Base-by-base conservation (phyloP, 345 rosid genomes). In the Eucalyptus tenuipes region DNA sequence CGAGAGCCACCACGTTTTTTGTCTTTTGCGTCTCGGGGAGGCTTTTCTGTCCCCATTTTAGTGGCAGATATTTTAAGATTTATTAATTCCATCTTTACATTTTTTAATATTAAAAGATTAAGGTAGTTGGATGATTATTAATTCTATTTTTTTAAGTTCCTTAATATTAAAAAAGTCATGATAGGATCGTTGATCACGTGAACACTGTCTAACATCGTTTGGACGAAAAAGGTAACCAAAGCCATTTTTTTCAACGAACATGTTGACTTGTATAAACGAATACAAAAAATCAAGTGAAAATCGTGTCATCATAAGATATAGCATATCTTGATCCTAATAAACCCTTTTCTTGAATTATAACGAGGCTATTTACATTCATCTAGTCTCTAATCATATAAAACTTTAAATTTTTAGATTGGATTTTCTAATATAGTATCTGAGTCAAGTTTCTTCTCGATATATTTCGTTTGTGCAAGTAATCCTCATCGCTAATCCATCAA, bases 161-260 rank as follows among this genome's bases (percentile, higher is more conserved):
- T 10, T 55, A 20, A 55, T 55, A 55, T 55, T 55, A 55, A 24
- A 55, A 55, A 5, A 55, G 6, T 55, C 29, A 10, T 55, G 61
- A 0, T 55, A 55, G 1, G 3, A 1, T 22, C 1, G 1, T 55
- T 10, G 29, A 55, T 55, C 1, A 10, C 13, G 2, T 24, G 13
- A 22, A 10, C 24, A 10, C 24, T 55, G 29, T 5, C 5, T 24
- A 55, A 55, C 5, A 55, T 55, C 6, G 13, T 55, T 55, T 55
- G 29, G 29, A 55, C 1, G 13, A 55, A 24, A 55, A 55, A 24
- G 6, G 24, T 24, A 55, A 55, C 0, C 3, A 10, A 25, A 55
- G 13, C 6, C 61, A 22, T 53, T 53, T 55, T 50, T 7, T 20
- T 55, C 61, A 55, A 55, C 11, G 2, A 24, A 55, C 5, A 8